Evolutionary conservation across 768 basidiomycete species (phyloP).

Genomic region (Tulasnella sp.): DNA sequence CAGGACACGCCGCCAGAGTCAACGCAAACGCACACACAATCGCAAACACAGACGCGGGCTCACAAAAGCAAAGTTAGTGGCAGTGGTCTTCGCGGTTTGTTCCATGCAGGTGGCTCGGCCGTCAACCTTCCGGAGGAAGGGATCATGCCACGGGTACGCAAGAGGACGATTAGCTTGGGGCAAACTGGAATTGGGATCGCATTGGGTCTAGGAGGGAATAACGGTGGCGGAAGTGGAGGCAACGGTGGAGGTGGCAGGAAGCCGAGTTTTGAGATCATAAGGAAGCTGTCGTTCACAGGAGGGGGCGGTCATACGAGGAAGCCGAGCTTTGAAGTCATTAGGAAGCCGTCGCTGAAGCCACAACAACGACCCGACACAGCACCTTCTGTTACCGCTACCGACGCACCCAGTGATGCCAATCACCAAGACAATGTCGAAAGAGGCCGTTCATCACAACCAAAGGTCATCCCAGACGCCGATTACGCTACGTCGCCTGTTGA

Average conservation of each 20-base stretch:
- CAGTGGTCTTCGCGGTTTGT: background rate
- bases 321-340: constrained; percentile 7
- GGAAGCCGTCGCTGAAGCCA: background rate
- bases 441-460: background rate
- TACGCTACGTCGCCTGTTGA: background rate
- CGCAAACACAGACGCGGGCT: too few species aligned
- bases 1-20: too few species aligned
- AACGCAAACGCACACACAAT: too few species aligned
- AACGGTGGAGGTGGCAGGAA: background rate
- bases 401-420: background rate
- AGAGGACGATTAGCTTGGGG: constrained; percentile 8
- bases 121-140: background rate
- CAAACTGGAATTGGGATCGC: constrained; percentile 7
- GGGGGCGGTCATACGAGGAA: background rate
- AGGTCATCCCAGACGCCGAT: background rate
- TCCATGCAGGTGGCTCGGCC: background rate
- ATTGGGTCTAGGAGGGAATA: background rate
- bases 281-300: background rate
- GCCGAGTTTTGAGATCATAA: constrained; percentile 5
- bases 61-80: too few species aligned
- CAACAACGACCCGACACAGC: too few species aligned
- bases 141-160: background rate
- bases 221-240: background rate
- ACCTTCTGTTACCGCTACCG: too few species aligned
- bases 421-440: background rate